phyloP scores from a whole-genome alignment of 441 rosid species.

The Gossypium armourianum region DNA sequence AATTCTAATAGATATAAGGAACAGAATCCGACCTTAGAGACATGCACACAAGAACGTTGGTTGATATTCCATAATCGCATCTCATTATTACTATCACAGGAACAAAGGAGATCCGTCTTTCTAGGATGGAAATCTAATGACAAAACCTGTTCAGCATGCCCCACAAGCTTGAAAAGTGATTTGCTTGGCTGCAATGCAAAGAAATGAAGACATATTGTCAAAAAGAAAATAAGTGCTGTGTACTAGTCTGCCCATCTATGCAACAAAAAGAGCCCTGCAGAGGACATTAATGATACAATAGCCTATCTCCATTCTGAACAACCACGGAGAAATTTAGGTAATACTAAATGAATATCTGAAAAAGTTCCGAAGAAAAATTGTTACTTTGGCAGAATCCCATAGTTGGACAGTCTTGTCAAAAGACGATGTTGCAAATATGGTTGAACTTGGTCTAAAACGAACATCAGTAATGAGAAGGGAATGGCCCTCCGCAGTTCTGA shows the following conservation, averaged over 20 bases:
- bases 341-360: not conserved
- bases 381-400: conserved; percentile 38
- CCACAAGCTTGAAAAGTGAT: conserved; percentile 26
- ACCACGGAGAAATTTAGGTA: not conserved
- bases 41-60: conserved; percentile 17
- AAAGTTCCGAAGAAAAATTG: not conserved
- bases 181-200: conserved; percentile 24
- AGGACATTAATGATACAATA: not conserved
- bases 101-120: conserved; percentile 31
- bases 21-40: conserved; percentile 26
- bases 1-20: not conserved
- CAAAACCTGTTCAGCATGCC: conserved; percentile 27
- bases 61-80: conserved; percentile 36
- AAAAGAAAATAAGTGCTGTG: not conserved
- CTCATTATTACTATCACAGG: conserved; percentile 32
- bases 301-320: not conserved
- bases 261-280: not conserved
- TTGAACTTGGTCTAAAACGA: conserved; percentile 31
- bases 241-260: not conserved
- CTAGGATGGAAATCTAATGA: conserved; percentile 39
- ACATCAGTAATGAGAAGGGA: conserved; percentile 31
- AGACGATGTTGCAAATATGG: conserved; percentile 35
- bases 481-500: conserved; percentile 24
- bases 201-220: not conserved
- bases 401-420: conserved; percentile 35